phyloP scores from a whole-genome alignment of 441 rosid genomes.

The Jatropha multifida region DNA sequence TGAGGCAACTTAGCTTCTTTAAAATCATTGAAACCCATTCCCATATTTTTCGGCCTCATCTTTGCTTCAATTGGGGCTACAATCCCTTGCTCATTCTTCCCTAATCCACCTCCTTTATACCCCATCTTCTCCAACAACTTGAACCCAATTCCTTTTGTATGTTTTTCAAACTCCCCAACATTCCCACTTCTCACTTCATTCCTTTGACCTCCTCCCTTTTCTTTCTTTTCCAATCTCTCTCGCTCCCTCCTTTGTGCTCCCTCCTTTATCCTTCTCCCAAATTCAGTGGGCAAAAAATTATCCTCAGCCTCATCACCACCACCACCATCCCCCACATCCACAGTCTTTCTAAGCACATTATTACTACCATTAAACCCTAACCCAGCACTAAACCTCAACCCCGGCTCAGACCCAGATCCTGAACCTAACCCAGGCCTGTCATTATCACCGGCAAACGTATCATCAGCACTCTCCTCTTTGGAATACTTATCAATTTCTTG shows the following conservation, averaged over 20 bases:
- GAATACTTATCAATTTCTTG: constrained; percentile 59
- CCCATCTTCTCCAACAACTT: constrained; percentile 84
- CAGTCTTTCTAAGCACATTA: constrained; percentile 17
- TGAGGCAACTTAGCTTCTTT: constrained; percentile 56
- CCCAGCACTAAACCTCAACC: constrained; percentile 31
- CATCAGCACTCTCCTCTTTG: constrained; percentile 39
- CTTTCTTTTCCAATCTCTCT: constrained; percentile 54
- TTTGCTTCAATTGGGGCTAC: constrained; percentile 64
- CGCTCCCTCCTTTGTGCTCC: constrained; percentile 55
- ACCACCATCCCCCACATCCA: constrained; percentile 22
- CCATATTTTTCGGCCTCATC: constrained; percentile 77
- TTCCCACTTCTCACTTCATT: constrained; percentile 40
- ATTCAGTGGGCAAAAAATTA: constrained; percentile 51
- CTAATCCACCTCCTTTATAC: constrained; percentile 79
- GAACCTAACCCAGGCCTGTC: constrained; percentile 61
- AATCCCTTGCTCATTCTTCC: constrained; percentile 78
- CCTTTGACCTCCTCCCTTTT: constrained; percentile 38
- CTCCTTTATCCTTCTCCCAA: constrained; percentile 65
- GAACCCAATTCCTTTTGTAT: constrained; percentile 76
- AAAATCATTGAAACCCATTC: constrained; percentile 75
- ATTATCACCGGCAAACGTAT: constrained; percentile 33
- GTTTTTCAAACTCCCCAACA: constrained; percentile 65
- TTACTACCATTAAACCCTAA: constrained; percentile 35
- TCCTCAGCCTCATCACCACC: constrained; percentile 30
- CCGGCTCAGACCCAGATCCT: constrained; percentile 33